Conservation (phyloP, 371 early-diverging fungal species). For the Syncephalastrum racemosum region DNA sequence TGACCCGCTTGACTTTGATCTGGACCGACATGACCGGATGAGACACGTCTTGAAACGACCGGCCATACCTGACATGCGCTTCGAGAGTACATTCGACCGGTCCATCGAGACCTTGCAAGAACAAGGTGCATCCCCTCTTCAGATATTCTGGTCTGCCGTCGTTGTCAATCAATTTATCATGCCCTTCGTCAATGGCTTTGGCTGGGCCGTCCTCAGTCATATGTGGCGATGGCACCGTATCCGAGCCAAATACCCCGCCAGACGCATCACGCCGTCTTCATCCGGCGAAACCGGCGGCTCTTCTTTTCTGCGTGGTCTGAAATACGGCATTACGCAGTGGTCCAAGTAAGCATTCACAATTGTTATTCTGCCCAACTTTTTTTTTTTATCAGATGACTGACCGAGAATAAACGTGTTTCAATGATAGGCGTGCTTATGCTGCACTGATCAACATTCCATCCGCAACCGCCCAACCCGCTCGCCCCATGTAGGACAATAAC, state of each 20-base stretch:
- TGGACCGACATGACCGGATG: slow-evolving; percentile 16
- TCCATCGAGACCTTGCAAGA: slow-evolving; percentile 26
- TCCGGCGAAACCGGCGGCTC: slow-evolving; percentile 8
- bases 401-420: no score
- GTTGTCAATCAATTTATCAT: slow-evolving; percentile 45
- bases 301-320: slow-evolving; percentile 28
- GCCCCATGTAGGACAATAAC: no score
- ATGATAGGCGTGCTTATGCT: no score
- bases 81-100: slow-evolving; percentile 41
- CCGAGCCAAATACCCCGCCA: slow-evolving; percentile 12
- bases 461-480: no score
- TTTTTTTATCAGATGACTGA: no score
- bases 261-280: slow-evolving; percentile 1
- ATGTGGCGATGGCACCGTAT: slow-evolving; percentile 46
- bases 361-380: no score
- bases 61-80: slow-evolving; percentile 49
- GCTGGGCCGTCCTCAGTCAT: slow-evolving; percentile 36
- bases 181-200: slow-evolving; percentile 46
- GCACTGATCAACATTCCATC: no score
- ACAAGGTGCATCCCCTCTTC: slow-evolving; percentile 24
- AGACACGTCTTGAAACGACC: slow-evolving; percentile 21
- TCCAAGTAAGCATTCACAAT: slow-evolving; percentile 25
- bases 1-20: slow-evolving; percentile 18
- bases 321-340: slow-evolving; percentile 31
- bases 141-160: slow-evolving; percentile 38